These are phyloP conservation scores for Cryphonectria radicalis DNA, from an alignment of 2,329 filamentous ascomycete genomes.

Conservation along the genomic window DNA sequence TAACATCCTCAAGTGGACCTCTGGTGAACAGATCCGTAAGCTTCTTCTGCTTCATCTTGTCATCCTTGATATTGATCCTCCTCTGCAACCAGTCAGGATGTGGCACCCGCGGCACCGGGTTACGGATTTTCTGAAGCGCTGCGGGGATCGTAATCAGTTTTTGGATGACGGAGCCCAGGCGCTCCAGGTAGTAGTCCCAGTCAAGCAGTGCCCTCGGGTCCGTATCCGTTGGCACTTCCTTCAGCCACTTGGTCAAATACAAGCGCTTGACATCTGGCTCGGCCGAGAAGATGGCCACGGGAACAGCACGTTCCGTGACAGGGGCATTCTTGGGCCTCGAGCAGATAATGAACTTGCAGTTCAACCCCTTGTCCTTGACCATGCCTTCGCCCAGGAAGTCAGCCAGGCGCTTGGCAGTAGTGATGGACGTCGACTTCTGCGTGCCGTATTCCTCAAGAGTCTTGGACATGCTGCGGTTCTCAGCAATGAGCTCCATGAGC, in stretches of 20 bases:
- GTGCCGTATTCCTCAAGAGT: constrained; percentile 93
- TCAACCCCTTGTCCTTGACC: constrained; percentile 98
- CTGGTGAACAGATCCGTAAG: constrained; percentile 89
- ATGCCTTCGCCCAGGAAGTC: constrained; percentile 98
- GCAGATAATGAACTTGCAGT: constrained; percentile 99
- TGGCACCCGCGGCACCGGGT: constrained; percentile 89
- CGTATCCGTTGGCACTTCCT: constrained; percentile 88
- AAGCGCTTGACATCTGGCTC: constrained; percentile 85
- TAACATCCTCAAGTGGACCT: constrained; percentile 73
- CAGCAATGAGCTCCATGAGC: constrained; percentile 98
- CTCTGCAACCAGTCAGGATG: constrained; percentile 97
- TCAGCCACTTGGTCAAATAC: constrained; percentile 94
- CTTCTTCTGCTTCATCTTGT: constrained; percentile 98
- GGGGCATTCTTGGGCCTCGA: constrained; percentile 83
- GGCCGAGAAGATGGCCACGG: constrained; percentile 95
- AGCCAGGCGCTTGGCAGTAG: constrained; percentile 89
- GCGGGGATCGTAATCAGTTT: constrained; percentile 99
- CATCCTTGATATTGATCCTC: constrained; percentile 91
- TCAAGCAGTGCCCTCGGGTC: constrained; percentile 90
- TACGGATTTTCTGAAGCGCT: constrained; percentile 90
- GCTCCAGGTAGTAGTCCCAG: constrained; percentile 97
- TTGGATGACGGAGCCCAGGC: constrained; percentile 94
- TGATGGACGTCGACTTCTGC: constrained; percentile 99
- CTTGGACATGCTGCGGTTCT: constrained; percentile 98
- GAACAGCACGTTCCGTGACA: constrained; percentile 91